Evolutionary conservation across 2,329 filamentous ascomycete genomes (phyloP).

Genomic region (Diaporthe vaccinii): DNA sequence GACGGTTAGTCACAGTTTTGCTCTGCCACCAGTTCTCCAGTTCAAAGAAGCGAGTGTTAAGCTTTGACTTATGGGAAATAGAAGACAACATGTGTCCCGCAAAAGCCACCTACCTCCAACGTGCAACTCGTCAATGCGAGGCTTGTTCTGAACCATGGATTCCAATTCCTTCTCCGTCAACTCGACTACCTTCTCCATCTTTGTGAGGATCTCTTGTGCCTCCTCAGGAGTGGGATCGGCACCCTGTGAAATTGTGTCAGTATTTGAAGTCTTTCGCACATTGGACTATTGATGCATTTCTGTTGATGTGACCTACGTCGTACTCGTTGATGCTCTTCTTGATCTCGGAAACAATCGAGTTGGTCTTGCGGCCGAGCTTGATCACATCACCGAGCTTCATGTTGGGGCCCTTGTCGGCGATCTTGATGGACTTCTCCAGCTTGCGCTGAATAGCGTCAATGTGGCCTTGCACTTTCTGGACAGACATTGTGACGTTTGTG

Average conservation of each 20-base stretch:
- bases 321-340: constrained; percentile 47
- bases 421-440: constrained; percentile 46
- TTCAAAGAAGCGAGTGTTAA: background rate
- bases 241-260: constrained; percentile 33
- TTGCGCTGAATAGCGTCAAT: constrained; percentile 47
- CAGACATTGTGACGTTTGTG: constrained; percentile 36
- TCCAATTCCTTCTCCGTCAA: constrained; percentile 46
- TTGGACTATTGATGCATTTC: background rate
- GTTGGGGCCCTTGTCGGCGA: constrained; percentile 45
- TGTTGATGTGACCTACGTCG: constrained; percentile 39
- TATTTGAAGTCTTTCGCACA: background rate
- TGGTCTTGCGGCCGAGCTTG: constrained; percentile 48
- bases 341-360: constrained; percentile 47
- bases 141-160: constrained; percentile 43
- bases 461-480: constrained; percentile 45
- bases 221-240: constrained; percentile 43
- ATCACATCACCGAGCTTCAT: constrained; percentile 46
- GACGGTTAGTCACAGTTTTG: background rate
- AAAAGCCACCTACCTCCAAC: constrained; percentile 34
- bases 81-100: background rate
- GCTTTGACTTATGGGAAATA: background rate
- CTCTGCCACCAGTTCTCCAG: background rate
- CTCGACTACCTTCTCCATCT: constrained; percentile 45
- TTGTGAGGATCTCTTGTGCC: constrained; percentile 43
- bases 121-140: constrained; percentile 39